Conservation (phyloP, 768 basidiomycete species). For the Termitomyces titanicus region DNA sequence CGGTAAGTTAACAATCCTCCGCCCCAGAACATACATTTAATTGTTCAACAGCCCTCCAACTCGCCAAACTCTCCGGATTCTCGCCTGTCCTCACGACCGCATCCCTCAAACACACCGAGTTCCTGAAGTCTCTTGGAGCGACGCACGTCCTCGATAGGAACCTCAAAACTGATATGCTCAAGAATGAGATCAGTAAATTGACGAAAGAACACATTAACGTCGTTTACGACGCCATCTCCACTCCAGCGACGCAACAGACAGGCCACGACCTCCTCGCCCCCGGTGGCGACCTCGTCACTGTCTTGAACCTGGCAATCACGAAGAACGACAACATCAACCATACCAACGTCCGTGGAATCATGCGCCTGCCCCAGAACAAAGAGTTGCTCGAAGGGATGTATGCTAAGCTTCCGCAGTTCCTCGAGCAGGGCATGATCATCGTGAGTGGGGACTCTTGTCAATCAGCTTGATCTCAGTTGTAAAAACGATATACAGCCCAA, state of each 20-base stretch:
- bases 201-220: slow-evolving; percentile 17
- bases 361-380: slow-evolving; percentile 18
- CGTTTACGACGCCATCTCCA: slow-evolving; percentile 26
- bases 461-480: no score
- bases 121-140: slow-evolving; percentile 32
- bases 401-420: slow-evolving; percentile 13
- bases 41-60: slow-evolving; percentile 28
- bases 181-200: slow-evolving; percentile 21
- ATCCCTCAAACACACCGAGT: slow-evolving; percentile 28
- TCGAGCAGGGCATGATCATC: slow-evolving; percentile 26
- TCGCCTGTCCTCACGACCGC: slow-evolving; percentile 37
- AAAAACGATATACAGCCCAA: slow-evolving; percentile 32
- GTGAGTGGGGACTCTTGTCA: slow-evolving; percentile 14
- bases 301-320: slow-evolving; percentile 29
- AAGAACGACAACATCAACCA: slow-evolving; percentile 26
- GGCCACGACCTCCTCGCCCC: slow-evolving; percentile 28
- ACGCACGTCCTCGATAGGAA: slow-evolving; percentile 32
- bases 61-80: slow-evolving; percentile 38
- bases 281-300: slow-evolving; percentile 30
- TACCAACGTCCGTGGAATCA: slow-evolving; percentile 12
- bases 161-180: slow-evolving; percentile 12
- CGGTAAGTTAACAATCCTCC: slow-evolving; percentile 11
- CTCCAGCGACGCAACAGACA: slow-evolving; percentile 18
- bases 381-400: slow-evolving; percentile 13
- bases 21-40: not conserved